A percentile compares a stretch with the other conserved stretches of the same genome.
Evolutionary conservation across 2,329 filamentous ascomycete species (phyloP).

Genomic region (Claviceps fusiformis): DNA sequence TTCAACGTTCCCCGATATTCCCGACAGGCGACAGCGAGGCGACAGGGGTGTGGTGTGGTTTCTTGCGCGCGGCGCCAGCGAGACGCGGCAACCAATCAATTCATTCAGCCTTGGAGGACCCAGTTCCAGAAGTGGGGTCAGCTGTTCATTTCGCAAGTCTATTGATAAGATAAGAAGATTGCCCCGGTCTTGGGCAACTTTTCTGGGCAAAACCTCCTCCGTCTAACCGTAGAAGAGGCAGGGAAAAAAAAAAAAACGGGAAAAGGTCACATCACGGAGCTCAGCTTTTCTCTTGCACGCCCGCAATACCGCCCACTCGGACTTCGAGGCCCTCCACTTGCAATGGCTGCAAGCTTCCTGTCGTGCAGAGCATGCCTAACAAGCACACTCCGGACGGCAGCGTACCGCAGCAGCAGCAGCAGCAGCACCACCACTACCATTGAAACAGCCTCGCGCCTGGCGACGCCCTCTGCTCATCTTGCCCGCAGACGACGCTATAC

Average conservation of each 20-base stretch:
- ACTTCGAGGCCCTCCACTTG: background rate
- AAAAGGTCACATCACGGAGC: too few species aligned
- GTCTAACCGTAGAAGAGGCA: too few species aligned
- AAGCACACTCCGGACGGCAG: conserved; percentile 12
- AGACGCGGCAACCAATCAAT: conserved; percentile 4
- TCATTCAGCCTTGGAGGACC: background rate
- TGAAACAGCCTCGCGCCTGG: background rate
- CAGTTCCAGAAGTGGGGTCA: too few species aligned
- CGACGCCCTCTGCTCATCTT: conserved; percentile 3
- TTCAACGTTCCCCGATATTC: too few species aligned
- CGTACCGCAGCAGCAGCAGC: background rate
- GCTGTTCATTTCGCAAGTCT: conserved; percentile 24
- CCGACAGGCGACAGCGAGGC: too few species aligned
- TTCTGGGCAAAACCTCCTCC: background rate
- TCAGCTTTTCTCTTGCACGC: too few species aligned
- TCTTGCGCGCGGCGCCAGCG: background rate
- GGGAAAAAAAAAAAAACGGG: too few species aligned
- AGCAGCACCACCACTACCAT: background rate
- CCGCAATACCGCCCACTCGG: background rate
- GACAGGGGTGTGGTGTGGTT: background rate
- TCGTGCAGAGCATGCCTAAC: conserved; percentile 15
- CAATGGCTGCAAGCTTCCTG: conserved; percentile 16
- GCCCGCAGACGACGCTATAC: conserved; percentile 8
- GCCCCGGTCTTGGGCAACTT: too few species aligned
- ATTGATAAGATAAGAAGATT: conserved; percentile 9